Evolutionary conservation across 1,139 yeast genomes (phyloP), one percentile per base, ranked within the genome.

Genomic region (Taphrina populina): DNA sequence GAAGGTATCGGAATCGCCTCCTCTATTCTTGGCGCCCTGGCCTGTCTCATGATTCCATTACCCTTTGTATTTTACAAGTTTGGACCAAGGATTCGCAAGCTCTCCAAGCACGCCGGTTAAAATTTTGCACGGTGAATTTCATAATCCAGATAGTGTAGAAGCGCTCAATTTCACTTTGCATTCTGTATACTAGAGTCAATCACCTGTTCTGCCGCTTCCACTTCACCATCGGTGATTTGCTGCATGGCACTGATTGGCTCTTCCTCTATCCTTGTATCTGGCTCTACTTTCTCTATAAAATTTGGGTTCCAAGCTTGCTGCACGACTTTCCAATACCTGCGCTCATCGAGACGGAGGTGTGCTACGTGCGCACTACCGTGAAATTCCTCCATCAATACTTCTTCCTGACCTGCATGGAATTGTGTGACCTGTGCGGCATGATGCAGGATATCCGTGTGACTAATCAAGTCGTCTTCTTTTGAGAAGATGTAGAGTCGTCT

Each of bases 11-110:
- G 73, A 19, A 29, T 32, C 13, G 54, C 54, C 39, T 26, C 32
- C 20, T 40, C 56, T 24, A 41, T 52, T 17, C 67, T 83, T 52
- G 87, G 79, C 0, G 77, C 81, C 64, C 66, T 82, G 33, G 73
- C 82, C 0, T 60, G 79, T 7, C 75, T 70, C 0, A 74, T 84
- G 79, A 73, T 82, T 53, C 84, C 84, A 1, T 80, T 83, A 55
- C 92, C 94, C 0, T 78, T 81, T 62, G 65, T 78, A 33, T 82
- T 87, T 65, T 76, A 72, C 62, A 70, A 70, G 33, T 77, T 73
- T 64, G 95, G 58, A 10, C 17, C 21, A 43, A 27, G 23, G 27
- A 30, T 54, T 17, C 11, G 58, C 2, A 35, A 36, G 24, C 34
- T 41, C 46, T 52, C 54, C 21, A 36, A 39, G 30, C 41, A 47